Base-by-base conservation (phyloP, 73 alveolate species). In the Paramecium tetraurelia region DNA sequence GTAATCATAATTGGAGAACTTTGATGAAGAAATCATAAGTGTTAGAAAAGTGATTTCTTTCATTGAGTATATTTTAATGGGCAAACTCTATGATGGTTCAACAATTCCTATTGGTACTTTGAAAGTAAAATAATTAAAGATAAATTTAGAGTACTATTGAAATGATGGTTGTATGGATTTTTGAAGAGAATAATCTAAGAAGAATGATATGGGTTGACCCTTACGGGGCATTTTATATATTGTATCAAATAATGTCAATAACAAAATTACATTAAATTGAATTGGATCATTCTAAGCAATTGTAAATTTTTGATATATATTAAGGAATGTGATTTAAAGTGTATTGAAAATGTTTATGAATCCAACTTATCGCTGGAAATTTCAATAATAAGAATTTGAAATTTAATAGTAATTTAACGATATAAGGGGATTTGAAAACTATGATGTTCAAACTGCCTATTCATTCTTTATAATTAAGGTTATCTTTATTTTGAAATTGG, bases 161-260 rank as follows among this genome's bases (percentile, higher is more conserved):
- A 80, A 80, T 80, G 90, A 80, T 80, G 90, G 18, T 80, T 18
- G 90, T 80, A 11, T 80, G 90, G 90, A 41, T 80, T 20, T 80
- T 80, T 29, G 90, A 80, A 21, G 70, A 80, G 35, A 31, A 80
- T 40, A 80, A 80, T 48, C 50, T 80, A 20, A 22, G 57, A 7
- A 21, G 90, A 40, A 21, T 80, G 46, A 80, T 80, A 41, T 31
- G 48, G 46, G 22, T 80, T n/a, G 76, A 80, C 16, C 90, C 90
- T 4, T 31, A 80, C 24, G 72, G 76, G 3, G 76, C 76, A 3
- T 80, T 80, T 48, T 33, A 80, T 31, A 40, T 80, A 7, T 46
- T 80, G 18, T 80, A 80, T 80, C 10, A 80, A 48, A 80, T 80
- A 18, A n/a, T 43, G 21, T 18, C 22, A 10, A 38, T 5, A 48